phyloP scores from a whole-genome alignment of 73 alveolate species.

The Stentor coeruleus region DNA sequence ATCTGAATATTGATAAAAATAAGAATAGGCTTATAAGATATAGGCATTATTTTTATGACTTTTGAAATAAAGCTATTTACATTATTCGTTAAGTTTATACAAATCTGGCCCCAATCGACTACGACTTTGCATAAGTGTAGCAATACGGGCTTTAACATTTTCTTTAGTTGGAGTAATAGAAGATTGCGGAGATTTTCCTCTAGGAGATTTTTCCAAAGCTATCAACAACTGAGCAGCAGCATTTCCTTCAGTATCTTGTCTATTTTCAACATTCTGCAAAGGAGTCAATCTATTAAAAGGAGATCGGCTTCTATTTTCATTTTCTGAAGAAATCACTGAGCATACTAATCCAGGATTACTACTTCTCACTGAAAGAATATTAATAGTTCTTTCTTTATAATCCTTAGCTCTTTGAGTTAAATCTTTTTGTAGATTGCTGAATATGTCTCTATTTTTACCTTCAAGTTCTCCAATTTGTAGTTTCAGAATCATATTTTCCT shows the following conservation, averaged over 20 bases:
- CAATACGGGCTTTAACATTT: neutral
- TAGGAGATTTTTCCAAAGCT: neutral
- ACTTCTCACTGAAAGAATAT: neutral
- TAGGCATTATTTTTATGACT: too few species aligned
- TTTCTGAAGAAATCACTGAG: neutral
- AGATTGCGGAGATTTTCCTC: neutral
- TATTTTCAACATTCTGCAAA: neutral
- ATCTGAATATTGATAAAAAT: too few species aligned
- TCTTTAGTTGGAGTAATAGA: neutral
- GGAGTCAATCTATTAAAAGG: neutral
- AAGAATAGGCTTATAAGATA: too few species aligned
- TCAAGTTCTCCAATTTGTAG: neutral
- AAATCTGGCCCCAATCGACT: neutral
- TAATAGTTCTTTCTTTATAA: conserved; percentile 15
- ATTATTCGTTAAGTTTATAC: too few species aligned
- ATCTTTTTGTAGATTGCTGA: conserved; percentile 20
- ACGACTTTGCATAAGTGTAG: neutral
- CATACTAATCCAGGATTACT: neutral
- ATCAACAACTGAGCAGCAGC: neutral
- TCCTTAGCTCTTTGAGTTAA: neutral
- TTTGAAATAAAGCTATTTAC: neutral
- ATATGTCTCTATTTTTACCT: neutral
- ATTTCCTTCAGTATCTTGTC: neutral
- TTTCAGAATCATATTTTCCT: neutral
- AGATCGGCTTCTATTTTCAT: neutral